These are phyloP conservation scores for Globisporangium solare DNA, from an alignment of 352 stramenopile species.

Conservation along the genomic window DNA sequence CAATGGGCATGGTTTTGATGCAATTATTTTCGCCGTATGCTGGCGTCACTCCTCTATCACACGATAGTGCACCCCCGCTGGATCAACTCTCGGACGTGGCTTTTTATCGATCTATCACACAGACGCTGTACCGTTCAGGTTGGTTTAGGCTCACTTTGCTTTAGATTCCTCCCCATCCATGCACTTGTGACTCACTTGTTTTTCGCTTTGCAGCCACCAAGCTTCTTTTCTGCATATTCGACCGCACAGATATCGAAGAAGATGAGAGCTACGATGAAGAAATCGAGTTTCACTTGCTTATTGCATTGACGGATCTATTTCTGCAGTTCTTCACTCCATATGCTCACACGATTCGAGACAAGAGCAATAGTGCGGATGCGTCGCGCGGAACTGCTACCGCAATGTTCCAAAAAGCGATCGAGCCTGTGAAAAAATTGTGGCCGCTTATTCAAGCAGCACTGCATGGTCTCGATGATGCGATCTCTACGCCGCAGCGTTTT, in stretches of 20 bases:
- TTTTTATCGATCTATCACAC: conserved; percentile 32
- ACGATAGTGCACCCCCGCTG: conserved; percentile 16
- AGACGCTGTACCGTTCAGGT: conserved; percentile 43
- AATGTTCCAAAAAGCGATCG: conserved; percentile 28
- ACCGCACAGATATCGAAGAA: conserved; percentile 62
- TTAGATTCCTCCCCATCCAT: background rate
- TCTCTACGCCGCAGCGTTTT: conserved; percentile 55
- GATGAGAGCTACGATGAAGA: conserved; percentile 74
- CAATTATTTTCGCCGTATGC: conserved; percentile 33
- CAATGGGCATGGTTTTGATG: conserved; percentile 61
- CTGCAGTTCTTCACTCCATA: conserved; percentile 57
- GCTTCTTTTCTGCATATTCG: conserved; percentile 65
- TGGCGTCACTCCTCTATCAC: conserved; percentile 14
- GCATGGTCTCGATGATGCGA: conserved; percentile 36
- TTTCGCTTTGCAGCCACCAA: conserved; percentile 31
- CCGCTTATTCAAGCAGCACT: conserved; percentile 37
- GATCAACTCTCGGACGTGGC: conserved; percentile 23
- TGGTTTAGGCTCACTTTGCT: conserved; percentile 5
- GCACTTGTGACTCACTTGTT: background rate
- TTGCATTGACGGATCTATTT: conserved; percentile 50
- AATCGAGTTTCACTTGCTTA: conserved; percentile 60
- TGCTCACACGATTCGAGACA: conserved; percentile 24
- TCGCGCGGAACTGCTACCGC: conserved; percentile 14
- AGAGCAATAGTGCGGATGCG: background rate
- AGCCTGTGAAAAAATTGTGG: conserved; percentile 47